Evolutionary conservation across 768 basidiomycete genomes (phyloP).

Genomic region (Erythrobasidium yunnanense): DNA sequence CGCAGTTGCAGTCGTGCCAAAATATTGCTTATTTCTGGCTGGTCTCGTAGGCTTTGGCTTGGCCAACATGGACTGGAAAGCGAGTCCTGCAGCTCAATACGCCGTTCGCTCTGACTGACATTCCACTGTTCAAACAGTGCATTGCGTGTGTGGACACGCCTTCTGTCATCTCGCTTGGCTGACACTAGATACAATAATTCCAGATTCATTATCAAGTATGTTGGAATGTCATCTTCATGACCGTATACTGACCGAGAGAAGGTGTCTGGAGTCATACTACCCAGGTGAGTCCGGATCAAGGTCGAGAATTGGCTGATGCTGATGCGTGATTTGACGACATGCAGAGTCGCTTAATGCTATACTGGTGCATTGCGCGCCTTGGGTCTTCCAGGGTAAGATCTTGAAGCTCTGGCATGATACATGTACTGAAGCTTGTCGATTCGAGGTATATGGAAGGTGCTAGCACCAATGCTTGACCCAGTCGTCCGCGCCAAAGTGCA

Average conservation of each 20-base stretch:
- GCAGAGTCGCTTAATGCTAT: conserved; percentile 19
- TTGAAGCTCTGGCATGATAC: neutral
- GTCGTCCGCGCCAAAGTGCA: conserved; percentile 36
- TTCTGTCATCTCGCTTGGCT: neutral
- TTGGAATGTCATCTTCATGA: neutral
- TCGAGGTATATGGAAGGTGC: conserved; percentile 28
- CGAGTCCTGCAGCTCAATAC: too few species aligned
- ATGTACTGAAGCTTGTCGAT: neutral
- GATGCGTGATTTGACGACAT: neutral
- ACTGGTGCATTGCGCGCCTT: conserved; percentile 31
- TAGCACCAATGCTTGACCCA: conserved; percentile 34
- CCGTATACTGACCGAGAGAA: neutral
- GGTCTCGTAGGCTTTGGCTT: conserved; percentile 24
- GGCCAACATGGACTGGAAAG: conserved; percentile 21
- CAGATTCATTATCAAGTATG: conserved; percentile 22
- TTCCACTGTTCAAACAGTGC: too few species aligned
- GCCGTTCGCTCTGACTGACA: too few species aligned
- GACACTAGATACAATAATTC: neutral
- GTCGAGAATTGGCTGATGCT: neutral
- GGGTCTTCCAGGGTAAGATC: conserved; percentile 25
- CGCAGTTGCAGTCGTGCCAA: neutral
- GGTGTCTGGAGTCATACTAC: conserved; percentile 23
- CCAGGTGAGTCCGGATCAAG: neutral
- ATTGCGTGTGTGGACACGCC: neutral
- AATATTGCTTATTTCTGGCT: too few species aligned